Evolutionary conservation across 2,329 filamentous ascomycete genomes (phyloP).

Genomic region (Arthrobotrys iridis): DNA sequence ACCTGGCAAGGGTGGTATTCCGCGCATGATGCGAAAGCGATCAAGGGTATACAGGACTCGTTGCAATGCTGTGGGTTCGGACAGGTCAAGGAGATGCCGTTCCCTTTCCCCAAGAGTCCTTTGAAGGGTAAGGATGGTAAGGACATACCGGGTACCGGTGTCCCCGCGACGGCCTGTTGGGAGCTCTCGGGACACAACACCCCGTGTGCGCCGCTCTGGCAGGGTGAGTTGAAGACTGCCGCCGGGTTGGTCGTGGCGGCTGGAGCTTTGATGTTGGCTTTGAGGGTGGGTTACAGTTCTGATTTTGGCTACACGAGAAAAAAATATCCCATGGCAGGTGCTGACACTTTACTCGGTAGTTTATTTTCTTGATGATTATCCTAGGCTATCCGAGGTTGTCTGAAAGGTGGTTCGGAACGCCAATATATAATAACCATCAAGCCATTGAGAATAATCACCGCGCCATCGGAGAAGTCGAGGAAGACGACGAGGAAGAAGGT

Average conservation of each 20-base stretch:
- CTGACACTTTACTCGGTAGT: conserved; percentile 6
- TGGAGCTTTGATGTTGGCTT: background rate
- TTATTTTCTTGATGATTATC: conserved; percentile 17
- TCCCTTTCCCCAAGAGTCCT: conserved; percentile 5
- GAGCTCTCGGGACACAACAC: background rate
- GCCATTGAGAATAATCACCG: no score
- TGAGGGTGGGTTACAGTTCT: conserved; percentile 1
- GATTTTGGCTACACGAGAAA: background rate
- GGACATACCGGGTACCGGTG: background rate
- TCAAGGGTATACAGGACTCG: conserved; percentile 19
- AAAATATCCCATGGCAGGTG: background rate
- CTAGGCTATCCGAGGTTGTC: background rate
- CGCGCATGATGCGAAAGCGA: background rate
- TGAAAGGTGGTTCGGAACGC: background rate
- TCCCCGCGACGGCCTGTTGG: background rate
- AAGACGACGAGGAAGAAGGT: conserved; percentile 7
- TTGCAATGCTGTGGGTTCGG: conserved; percentile 37
- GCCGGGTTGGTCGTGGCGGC: background rate
- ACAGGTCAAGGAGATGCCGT: conserved; percentile 16
- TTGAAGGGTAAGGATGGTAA: background rate
- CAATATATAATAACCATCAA: background rate
- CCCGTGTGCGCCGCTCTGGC: conserved; percentile 21
- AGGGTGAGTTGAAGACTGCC: conserved; percentile 5
- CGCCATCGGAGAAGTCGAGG: background rate
- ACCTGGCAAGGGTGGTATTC: conserved; percentile 36